Base-by-base conservation (phyloP, 345 rosid genomes). In the Euphorbia peplus region DNA sequence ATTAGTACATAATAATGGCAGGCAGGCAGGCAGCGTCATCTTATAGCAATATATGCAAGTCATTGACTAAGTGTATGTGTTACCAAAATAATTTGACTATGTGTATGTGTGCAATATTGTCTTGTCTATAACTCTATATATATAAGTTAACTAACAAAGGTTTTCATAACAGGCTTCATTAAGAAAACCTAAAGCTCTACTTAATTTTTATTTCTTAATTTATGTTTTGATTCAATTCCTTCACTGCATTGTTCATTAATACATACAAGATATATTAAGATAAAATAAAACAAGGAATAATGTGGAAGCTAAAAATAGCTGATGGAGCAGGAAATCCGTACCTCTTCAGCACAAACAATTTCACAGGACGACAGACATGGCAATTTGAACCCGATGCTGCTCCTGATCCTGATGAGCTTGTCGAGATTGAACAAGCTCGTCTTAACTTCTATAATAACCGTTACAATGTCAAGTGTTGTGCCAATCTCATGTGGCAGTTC, bases 231-330 rank as follows among this genome's bases (percentile, higher is more conserved):
- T n/a, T n/a, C n/a, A n/a, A n/a, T n/a, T n/a, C n/a, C n/a, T n/a
- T n/a, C n/a, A n/a, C n/a, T n/a, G n/a, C n/a, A n/a, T n/a, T n/a
- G n/a, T n/a, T n/a, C n/a, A n/a, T n/a, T n/a, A n/a, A n/a, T n/a
- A n/a, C n/a, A n/a, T n/a, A n/a, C n/a, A n/a, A n/a, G n/a, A n/a
- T n/a, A n/a, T n/a, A n/a, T n/a, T n/a, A n/a, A n/a, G n/a, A n/a
- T n/a, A n/a, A n/a, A n/a, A n/a, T n/a, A n/a, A 9, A 9, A 18
- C 1, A 8, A 26, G 18, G 5, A 8, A 26, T 1, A 53, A 55
- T 74, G 77, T 68, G 77, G 73, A 53, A 62, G 64, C 72, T 74
- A 15, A 74, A 74, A 67, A 63, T 68, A 4, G 73, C 21, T 1
- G 72, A 67, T 32, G 68, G 63, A n/a, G 67, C 35, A 18, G 52